A percentile compares a stretch with the other conserved stretches of the same genome.
These are phyloP conservation scores for Anisodus tanguticus DNA, from an alignment of 257 asterid species.

Conservation along the genomic window DNA sequence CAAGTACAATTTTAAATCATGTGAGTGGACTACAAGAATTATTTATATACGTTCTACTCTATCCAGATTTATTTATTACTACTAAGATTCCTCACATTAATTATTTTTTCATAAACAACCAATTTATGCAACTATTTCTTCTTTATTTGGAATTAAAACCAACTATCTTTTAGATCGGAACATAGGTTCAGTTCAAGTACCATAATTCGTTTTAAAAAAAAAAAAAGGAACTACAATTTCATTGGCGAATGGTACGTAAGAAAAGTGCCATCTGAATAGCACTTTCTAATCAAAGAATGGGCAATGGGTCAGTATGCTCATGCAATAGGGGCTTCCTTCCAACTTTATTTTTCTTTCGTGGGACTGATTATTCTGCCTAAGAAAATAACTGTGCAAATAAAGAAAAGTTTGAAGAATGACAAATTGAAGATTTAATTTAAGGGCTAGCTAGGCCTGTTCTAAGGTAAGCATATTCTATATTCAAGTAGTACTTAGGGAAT, in stretches of 20 bases:
- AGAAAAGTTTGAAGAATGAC: not conserved
- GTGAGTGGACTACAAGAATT: not conserved
- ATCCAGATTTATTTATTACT: not conserved
- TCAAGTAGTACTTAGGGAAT: not conserved
- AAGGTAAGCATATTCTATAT: not conserved
- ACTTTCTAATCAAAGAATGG: conserved; percentile 15
- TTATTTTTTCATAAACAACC: not conserved
- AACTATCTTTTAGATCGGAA: not conserved
- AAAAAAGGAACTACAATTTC: not conserved
- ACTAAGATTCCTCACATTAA: not conserved
- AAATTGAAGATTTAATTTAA: not conserved
- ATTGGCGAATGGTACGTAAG: not conserved
- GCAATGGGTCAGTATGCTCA: conserved; percentile 24
- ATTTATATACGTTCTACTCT: conserved; percentile 1
- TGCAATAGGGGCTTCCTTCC: conserved; percentile 14
- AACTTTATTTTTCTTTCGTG: conserved; percentile 11
- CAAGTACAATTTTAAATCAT: conserved; percentile 7
- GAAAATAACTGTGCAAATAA: not conserved
- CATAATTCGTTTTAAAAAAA: too few relatives aligned
- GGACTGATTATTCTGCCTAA: not conserved
- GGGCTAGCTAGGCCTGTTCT: not conserved
- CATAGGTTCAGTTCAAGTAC: not conserved
- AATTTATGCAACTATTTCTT: not conserved
- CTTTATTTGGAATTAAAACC: not conserved
- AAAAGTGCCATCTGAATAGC: not conserved